These are phyloP conservation scores for Carex sylvatica DNA, from an alignment of 202 grass and related monocot genomes.

Conservation along the genomic window DNA sequence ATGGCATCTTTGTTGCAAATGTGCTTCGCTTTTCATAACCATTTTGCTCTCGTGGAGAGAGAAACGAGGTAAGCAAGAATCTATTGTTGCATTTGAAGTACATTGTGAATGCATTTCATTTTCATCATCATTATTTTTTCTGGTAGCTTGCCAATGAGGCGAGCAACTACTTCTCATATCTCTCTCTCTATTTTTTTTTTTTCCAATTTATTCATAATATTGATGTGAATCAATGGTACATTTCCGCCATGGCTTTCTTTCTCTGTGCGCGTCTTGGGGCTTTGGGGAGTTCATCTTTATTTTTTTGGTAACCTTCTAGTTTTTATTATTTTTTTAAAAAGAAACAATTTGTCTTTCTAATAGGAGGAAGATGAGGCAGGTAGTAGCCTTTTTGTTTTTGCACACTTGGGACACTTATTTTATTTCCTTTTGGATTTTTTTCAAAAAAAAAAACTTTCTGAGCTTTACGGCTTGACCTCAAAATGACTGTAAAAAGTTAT, in stretches of 20 bases:
- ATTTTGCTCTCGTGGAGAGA: neutral
- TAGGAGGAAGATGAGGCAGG: slow-evolving; percentile 14
- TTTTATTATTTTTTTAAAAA: neutral
- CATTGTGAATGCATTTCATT: slow-evolving; percentile 8
- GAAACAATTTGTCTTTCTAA: neutral
- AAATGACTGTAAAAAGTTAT: neutral
- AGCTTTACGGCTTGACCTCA: slow-evolving; percentile 14
- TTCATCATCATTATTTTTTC: neutral
- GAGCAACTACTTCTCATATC: neutral
- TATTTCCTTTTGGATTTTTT: neutral
- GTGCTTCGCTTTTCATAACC: neutral
- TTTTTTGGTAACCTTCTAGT: neutral
- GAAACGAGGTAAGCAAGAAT: slow-evolving; percentile 2
- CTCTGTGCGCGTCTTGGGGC: neutral
- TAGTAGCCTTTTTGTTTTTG: slow-evolving; percentile 5
- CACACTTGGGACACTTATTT: neutral
- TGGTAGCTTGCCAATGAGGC: neutral
- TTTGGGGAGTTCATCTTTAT: neutral
- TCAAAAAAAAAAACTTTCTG: neutral
- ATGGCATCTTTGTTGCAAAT: neutral
- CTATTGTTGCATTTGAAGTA: neutral
- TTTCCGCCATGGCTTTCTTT: neutral
- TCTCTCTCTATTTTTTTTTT: neutral
- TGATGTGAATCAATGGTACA: neutral
- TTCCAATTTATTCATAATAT: neutral